Evolutionary conservation across 495 filamentous ascomycete species (phyloP).

Genomic region (Chaetomium tenue): DNA sequence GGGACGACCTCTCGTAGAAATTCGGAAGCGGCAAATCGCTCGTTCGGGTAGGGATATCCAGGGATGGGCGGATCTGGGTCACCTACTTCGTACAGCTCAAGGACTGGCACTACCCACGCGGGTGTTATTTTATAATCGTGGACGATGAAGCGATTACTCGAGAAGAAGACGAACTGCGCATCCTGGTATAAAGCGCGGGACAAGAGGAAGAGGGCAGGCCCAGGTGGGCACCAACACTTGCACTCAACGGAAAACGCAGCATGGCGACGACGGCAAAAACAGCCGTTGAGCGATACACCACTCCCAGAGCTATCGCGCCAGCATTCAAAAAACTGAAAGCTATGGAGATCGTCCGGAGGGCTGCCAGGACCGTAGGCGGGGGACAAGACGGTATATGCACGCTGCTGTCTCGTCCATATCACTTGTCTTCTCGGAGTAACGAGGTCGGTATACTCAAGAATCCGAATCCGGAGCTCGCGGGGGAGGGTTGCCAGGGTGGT

Average conservation of each 20-base stretch:
- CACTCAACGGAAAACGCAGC: neutral
- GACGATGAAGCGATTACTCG: neutral
- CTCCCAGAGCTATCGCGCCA: neutral
- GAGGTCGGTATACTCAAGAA: slow-evolving; percentile 16
- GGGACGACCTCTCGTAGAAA: slow-evolving; percentile 4
- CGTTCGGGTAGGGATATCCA: neutral
- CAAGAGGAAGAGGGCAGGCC: neutral
- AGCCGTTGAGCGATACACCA: neutral
- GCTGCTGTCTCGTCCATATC: neutral
- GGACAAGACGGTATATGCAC: neutral
- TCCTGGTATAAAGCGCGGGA: slow-evolving; percentile 1
- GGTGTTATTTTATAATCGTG: neutral
- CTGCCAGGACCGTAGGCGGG: neutral
- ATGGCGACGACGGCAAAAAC: slow-evolving; percentile 5
- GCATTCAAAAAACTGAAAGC: neutral
- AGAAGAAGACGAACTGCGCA: slow-evolving; percentile 8
- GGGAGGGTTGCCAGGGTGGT: neutral
- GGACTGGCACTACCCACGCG: neutral
- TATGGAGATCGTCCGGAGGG: neutral
- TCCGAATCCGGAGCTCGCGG: slow-evolving; percentile 8
- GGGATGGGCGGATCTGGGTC: neutral
- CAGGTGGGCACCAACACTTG: slow-evolving; percentile 4
- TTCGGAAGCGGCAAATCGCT: neutral
- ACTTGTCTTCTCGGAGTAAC: neutral
- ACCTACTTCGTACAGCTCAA: neutral